These are phyloP conservation scores for Pleurotus tuoliensis DNA, from an alignment of 768 basidiomycete species.

Conservation along the genomic window DNA sequence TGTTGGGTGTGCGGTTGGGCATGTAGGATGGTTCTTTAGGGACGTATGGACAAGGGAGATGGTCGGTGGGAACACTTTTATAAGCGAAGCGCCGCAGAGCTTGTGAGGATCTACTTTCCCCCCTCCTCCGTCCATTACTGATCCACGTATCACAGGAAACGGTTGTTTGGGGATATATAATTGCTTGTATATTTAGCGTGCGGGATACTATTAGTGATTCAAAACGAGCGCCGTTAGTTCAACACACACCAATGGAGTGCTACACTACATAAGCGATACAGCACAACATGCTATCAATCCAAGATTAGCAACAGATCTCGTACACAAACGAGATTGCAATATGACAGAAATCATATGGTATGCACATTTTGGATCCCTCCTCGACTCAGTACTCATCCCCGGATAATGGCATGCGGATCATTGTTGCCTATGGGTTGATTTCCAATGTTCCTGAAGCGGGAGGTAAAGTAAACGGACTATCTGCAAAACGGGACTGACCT, in stretches of 20 bases:
- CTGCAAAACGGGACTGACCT: slow-evolving; percentile 8
- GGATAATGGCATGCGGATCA: slow-evolving; percentile 2
- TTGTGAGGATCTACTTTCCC: slow-evolving; percentile 46
- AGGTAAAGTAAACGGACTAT: neutral
- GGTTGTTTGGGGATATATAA: slow-evolving; percentile 57
- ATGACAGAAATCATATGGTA: no score
- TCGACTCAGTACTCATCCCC: no score
- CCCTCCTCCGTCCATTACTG: neutral
- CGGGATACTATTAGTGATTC: no score
- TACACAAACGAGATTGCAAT: no score
- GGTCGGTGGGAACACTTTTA: slow-evolving; percentile 66
- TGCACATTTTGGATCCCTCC: no score
- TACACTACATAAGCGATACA: no score
- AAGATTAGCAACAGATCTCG: no score
- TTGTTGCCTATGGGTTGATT: slow-evolving; percentile 18
- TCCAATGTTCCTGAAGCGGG: slow-evolving; percentile 20
- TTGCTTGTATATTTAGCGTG: neutral
- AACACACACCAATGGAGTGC: no score
- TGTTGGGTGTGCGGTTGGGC: slow-evolving; percentile 83
- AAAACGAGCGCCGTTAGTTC: no score
- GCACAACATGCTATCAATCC: no score
- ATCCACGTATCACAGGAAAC: slow-evolving; percentile 40
- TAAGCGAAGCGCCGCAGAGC: slow-evolving; percentile 67
- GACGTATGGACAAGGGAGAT: slow-evolving; percentile 90
- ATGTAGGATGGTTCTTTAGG: slow-evolving; percentile 79